Conservation (phyloP, 441 rosid species). For the Pelargonium fulgidum region DNA sequence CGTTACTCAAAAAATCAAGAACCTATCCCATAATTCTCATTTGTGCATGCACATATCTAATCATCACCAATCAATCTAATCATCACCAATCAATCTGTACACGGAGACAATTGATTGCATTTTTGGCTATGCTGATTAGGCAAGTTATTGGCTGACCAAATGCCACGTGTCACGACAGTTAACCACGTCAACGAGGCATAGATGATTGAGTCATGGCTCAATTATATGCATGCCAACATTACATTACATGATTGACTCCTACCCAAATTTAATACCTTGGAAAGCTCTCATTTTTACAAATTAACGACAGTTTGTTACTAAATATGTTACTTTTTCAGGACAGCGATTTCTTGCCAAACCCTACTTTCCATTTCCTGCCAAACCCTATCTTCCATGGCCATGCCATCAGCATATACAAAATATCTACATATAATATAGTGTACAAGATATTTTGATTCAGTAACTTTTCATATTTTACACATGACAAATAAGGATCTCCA, state of each 20-base stretch:
- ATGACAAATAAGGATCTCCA: not conserved
- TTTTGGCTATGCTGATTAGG: no score
- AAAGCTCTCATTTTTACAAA: not conserved
- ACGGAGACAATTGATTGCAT: no score
- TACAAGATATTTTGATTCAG: not conserved
- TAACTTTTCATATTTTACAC: not conserved
- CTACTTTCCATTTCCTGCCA: not conserved
- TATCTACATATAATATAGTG: not conserved
- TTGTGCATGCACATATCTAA: not conserved
- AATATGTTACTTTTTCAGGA: not conserved
- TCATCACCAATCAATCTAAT: no score
- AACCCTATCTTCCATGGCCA: not conserved
- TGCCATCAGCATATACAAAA: not conserved
- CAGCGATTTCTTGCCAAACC: not conserved
- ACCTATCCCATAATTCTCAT: not conserved
- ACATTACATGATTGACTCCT: no score
- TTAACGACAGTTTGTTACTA: not conserved
- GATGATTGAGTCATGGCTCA: not conserved
- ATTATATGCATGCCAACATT: not conserved
- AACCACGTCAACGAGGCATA: not conserved
- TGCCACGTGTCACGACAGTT: not conserved
- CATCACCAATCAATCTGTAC: no score
- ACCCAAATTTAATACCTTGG: no score
- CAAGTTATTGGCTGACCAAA: no score
- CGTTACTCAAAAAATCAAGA: no score